Percentiles rank a stretch among this genome's conserved stretches.
These are phyloP conservation scores for Mycena vitilis DNA, from an alignment of 768 basidiomycete genomes.

Conservation along the genomic window DNA sequence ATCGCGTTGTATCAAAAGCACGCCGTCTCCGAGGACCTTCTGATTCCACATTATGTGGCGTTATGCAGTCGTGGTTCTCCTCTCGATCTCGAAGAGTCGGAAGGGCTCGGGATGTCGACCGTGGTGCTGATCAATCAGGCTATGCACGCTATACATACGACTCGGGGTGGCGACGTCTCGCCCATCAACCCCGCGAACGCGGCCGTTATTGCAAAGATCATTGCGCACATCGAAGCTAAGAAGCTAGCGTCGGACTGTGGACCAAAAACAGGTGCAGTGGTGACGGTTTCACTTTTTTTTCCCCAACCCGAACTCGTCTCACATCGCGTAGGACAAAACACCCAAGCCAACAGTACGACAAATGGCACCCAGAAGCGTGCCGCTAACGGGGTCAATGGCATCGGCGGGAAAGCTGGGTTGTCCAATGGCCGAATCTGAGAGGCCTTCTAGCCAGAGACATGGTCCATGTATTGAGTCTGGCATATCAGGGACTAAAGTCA, in stretches of 20 bases:
- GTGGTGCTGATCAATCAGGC: slow-evolving; percentile 41
- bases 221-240: slow-evolving; percentile 14
- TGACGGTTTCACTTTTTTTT: slow-evolving; percentile 5
- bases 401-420: neutral
- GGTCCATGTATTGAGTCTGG: neutral
- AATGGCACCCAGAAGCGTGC: slow-evolving; percentile 1
- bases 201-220: slow-evolving; percentile 24
- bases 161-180: neutral
- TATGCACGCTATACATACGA: slow-evolving; percentile 15
- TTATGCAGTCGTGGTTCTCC: slow-evolving; percentile 54
- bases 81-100: slow-evolving; percentile 58
- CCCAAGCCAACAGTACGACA: neutral
- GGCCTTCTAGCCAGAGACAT: neutral
- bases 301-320: neutral
- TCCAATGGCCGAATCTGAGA: slow-evolving; percentile 11
- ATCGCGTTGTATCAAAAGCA: slow-evolving; percentile 60
- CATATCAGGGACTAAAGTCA: neutral
- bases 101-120: slow-evolving; percentile 55
- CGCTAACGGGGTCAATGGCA: slow-evolving; percentile 1
- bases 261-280: slow-evolving; percentile 11
- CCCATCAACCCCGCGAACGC: slow-evolving; percentile 9
- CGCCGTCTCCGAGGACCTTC: slow-evolving; percentile 48
- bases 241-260: neutral
- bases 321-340: neutral
- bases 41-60: slow-evolving; percentile 56